Base-by-base conservation (phyloP, 1,284 basidiomycete genomes). In the Cystobasidium sp. region DNA sequence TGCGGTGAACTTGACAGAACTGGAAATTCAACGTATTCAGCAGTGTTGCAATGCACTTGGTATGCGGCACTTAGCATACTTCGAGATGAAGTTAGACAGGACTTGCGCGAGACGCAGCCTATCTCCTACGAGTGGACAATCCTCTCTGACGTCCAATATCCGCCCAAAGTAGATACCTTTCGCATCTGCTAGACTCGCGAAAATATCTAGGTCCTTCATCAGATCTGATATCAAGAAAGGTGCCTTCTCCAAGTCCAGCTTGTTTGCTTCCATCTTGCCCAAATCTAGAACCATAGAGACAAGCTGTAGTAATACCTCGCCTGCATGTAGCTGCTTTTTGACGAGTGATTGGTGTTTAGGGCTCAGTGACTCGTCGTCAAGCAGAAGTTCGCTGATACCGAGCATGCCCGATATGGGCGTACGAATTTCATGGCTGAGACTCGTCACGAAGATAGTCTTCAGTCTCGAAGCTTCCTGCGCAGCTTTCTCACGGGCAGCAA, bases 201-300 rank as follows among this genome's bases (percentile, higher is more conserved):
- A 80, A 74, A 82, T 79, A 44, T 80, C 79, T 3, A 79, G 80
- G 66, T 82, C 82, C 68, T 78, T 78, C 47, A 81, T 75, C 18
- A 83, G 76, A n/a, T 82, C 80, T 39, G 79, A 77, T 16, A 83
- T 77, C 51, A 77, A 76, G 79, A 83, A 83, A 0, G 82, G 79
- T 10, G 78, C 75, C 63, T 76, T 76, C 51, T 83, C 82, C 53
- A 83, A 77, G 47, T 82, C 82, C 65, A 83, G 80, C 77, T 82
- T 81, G 69, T 82, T 82, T 3, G 82, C 79, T 76, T 83, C 82
- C 63, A 83, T 80, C 75, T 83, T 83, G 64, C 79, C 79, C 62
- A 83, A 80, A 70, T 83, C 82, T 10, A 79, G 77, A 6, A 79
- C 78, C 67, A 77, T 76, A 7, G 78, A 78, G n/a, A 79, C 74